These are phyloP conservation scores for Neltuma alba DNA, from an alignment of 306 rosid genomes.

Conservation along the genomic window DNA sequence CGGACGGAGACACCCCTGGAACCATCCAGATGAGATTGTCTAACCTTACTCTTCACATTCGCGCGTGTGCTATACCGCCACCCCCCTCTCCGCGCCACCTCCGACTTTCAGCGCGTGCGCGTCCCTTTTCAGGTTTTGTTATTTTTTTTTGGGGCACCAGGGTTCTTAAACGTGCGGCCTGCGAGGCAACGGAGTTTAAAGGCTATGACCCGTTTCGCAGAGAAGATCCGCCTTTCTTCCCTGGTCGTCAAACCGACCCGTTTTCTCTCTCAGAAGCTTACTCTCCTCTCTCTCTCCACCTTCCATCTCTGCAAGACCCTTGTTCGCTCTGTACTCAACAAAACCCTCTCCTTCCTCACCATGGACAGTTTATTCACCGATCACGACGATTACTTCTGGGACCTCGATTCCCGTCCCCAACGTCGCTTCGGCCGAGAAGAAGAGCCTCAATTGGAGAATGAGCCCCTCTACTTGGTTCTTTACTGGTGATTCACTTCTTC, in stretches of 20 bases:
- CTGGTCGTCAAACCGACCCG: constrained; percentile 53
- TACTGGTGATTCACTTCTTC: constrained; percentile 47
- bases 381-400: constrained; percentile 44
- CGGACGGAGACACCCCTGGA: neutral
- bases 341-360: constrained; percentile 59
- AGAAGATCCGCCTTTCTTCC: constrained; percentile 54
- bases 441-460: constrained; percentile 42
- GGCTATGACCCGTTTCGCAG: constrained; percentile 65
- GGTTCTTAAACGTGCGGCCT: constrained; percentile 26
- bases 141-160: neutral
- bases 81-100: neutral
- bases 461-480: constrained; percentile 67
- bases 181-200: constrained; percentile 6
- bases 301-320: constrained; percentile 68
- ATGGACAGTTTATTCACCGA: constrained; percentile 56
- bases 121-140: neutral
- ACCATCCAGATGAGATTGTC: constrained; percentile 12
- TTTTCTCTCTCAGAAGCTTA: constrained; percentile 51
- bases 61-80: constrained; percentile 2
- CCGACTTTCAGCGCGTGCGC: neutral
- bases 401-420: constrained; percentile 53
- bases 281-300: constrained; percentile 55
- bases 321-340: constrained; percentile 54
- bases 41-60: neutral
- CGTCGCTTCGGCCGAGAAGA: constrained; percentile 59